phyloP scores from a whole-genome alignment of 768 basidiomycete genomes.

The Tephrocybe sp. region DNA sequence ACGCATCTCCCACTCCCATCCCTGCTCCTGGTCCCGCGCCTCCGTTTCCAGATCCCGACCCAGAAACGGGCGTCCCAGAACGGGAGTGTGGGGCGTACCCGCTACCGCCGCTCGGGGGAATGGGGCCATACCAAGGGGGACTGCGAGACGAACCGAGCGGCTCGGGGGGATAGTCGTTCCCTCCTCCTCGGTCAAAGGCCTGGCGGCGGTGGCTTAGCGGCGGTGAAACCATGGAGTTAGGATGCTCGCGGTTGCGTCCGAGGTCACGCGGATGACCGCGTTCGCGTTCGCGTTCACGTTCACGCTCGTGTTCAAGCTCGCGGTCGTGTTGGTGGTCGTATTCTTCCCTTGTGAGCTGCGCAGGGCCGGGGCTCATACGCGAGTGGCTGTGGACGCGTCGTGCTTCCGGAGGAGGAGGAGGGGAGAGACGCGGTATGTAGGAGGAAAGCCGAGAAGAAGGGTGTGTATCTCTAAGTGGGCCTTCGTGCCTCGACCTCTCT shows the following conservation, averaged over 20 bases:
- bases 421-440: conserved; percentile 32
- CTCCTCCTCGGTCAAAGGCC: conserved; percentile 24
- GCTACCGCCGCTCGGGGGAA: conserved; percentile 6
- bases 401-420: conserved; percentile 31
- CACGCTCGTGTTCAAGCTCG: conserved; percentile 28
- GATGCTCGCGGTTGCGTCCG: conserved; percentile 21
- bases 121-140: conserved; percentile 31
- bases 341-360: conserved; percentile 52
- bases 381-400: conserved; percentile 63
- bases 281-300: conserved; percentile 31
- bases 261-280: conserved; percentile 27
- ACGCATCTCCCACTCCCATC: conserved; percentile 37
- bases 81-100: conserved; percentile 43
- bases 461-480: too few relatives aligned
- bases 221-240: conserved; percentile 36
- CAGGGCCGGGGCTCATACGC: conserved; percentile 61
- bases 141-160: conserved; percentile 31
- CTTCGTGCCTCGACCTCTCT: conserved; percentile 47
- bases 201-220: conserved; percentile 35
- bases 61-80: conserved; percentile 58
- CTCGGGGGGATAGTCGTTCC: conserved; percentile 26
- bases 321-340: conserved; percentile 46
- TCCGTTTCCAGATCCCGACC: conserved; percentile 43
- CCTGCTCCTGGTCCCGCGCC: not conserved
- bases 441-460: conserved; percentile 26